Percentiles rank a stretch among this genome's conserved stretches.
Evolutionary conservation across 1,139 yeast species (phyloP).

Genomic region (Zygosaccharomyces sapae): DNA sequence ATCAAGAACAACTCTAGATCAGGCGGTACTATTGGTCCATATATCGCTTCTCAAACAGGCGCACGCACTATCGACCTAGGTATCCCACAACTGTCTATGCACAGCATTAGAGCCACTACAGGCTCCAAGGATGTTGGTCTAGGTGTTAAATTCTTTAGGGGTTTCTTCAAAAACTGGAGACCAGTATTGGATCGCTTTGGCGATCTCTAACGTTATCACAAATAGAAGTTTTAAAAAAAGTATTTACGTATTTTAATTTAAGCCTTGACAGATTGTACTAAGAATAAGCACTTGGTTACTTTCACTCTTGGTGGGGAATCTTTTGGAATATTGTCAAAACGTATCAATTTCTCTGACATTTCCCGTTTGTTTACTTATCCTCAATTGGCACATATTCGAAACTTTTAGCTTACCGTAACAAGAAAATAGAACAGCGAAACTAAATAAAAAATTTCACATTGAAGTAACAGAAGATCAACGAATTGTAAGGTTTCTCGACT

Average conservation of each 20-base stretch:
- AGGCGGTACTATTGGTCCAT: constrained; percentile 81
- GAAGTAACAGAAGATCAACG: background rate
- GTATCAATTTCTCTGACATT: constrained; percentile 1
- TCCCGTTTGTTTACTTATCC: constrained; percentile 3
- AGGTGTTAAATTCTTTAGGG: constrained; percentile 60
- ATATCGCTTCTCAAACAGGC: constrained; percentile 59
- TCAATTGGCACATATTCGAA: constrained; percentile 2
- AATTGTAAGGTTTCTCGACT: constrained; percentile 1
- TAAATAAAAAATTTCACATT: constrained; percentile 2
- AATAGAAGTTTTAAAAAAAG: background rate
- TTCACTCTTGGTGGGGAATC: background rate
- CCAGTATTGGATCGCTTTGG: constrained; percentile 44
- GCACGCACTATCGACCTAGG: constrained; percentile 76
- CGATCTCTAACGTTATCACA: constrained; percentile 35
- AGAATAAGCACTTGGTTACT: background rate
- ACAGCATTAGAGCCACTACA: constrained; percentile 70
- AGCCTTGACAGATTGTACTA: background rate
- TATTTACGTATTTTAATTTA: background rate
- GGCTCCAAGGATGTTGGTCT: constrained; percentile 67
- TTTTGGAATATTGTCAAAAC: background rate
- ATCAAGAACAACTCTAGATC: constrained; percentile 68
- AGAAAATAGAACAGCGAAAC: constrained; percentile 5
- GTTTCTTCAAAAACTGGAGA: constrained; percentile 61
- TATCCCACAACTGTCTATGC: constrained; percentile 76
- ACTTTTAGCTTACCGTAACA: constrained; percentile 5